Base-by-base conservation (phyloP, 768 basidiomycete species). In the Bullera alba region DNA sequence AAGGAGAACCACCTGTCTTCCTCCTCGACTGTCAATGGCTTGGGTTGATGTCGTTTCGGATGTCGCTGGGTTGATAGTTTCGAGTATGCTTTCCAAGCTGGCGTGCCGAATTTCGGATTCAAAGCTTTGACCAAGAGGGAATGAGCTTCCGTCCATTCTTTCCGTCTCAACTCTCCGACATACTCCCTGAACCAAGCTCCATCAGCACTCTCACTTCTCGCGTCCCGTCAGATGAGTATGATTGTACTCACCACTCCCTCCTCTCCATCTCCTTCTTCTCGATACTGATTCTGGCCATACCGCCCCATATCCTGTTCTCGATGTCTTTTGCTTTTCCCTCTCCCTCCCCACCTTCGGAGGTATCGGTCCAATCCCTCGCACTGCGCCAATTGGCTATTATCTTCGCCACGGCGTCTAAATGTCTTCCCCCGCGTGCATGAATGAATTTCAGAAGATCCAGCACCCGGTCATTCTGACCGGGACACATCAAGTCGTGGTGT, bases 201-300 rank as follows among this genome's bases (percentile, higher is more conserved):
- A 6, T 16, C 16, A 7, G 15, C 2, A 21, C 4, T 17, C 21
- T 35, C 3, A 58, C n/a, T n/a, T n/a, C n/a, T n/a, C n/a, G n/a
- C n/a, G n/a, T n/a, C n/a, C n/a, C n/a, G n/a, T n/a, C n/a, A n/a
- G n/a, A n/a, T n/a, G n/a, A n/a, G n/a, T n/a, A n/a, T n/a, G n/a
- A n/a, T n/a, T n/a, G n/a, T n/a, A n/a, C 65, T 47, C 48, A 70
- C 72, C 70, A 72, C 36, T 69, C 65, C 21, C 54, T 54, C 42
- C 59, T 48, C 48, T 67, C 63, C 38, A 45, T 61, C 26, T 66
- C 59, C 47, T 67, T 56, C n/a, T 87, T 83, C 69, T 86, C 83
- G 79, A 89, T 80, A 17, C 83, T 83, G 45, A 90, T 75, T 53
- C 79, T 83, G 3, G 89, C 89, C 46, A 88, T 75, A 12, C 81